Evolutionary conservation across 495 filamentous ascomycete species (phyloP).

Genomic region (Talaromyces thailandensis): DNA sequence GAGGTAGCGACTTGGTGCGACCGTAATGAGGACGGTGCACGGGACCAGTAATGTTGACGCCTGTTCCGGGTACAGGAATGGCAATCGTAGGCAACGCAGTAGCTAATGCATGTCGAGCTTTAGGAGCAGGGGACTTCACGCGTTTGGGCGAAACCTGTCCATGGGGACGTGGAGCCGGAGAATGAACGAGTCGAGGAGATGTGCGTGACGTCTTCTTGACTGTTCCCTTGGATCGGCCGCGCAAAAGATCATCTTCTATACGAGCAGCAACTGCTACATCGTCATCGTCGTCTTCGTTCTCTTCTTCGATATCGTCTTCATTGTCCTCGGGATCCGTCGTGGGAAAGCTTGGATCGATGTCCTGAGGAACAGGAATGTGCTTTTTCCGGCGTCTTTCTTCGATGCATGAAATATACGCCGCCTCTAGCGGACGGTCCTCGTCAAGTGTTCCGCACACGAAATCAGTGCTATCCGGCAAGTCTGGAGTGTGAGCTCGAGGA

Average conservation of each 20-base stretch:
- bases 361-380: conserved; percentile 73
- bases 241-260: conserved; percentile 24
- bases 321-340: conserved; percentile 85
- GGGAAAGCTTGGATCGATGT: conserved; percentile 96
- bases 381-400: conserved; percentile 73
- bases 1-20: conserved; percentile 72
- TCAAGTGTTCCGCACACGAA: conserved; percentile 97
- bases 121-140: conserved; percentile 52
- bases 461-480: conserved; percentile 91
- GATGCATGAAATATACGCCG: conserved; percentile 78
- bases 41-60: conserved; percentile 48
- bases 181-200: conserved; percentile 39
- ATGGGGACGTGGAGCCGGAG: conserved; percentile 56
- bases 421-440: conserved; percentile 89
- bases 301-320: conserved; percentile 55
- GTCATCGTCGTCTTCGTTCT: conserved; percentile 38
- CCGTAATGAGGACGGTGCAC: conserved; percentile 53
- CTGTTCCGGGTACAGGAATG: conserved; percentile 17
- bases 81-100: conserved; percentile 17
- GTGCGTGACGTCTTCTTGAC: conserved; percentile 16
- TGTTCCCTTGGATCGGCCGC: conserved; percentile 23
- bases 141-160: conserved; percentile 60
- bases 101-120: conserved; percentile 11
- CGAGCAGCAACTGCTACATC: conserved; percentile 8
- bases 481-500: conserved; percentile 66